Percentiles rank a stretch among this genome's conserved stretches.
Conservation (phyloP, 1,284 basidiomycete species). For the Kalmanozyma brasiliensis region DNA sequence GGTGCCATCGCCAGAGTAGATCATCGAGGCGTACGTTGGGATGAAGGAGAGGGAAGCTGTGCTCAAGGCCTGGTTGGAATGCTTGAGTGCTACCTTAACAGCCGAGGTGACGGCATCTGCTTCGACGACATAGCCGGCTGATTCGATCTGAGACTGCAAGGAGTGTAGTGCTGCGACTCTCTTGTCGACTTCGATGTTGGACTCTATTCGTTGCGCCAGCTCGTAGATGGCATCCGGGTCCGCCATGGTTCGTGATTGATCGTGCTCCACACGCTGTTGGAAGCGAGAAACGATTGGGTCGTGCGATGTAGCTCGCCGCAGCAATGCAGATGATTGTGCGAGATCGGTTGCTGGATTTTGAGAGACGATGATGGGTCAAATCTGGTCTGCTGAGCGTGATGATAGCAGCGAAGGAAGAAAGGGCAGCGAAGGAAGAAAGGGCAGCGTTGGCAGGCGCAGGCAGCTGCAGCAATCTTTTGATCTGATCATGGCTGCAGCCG, state of each 20-base stretch:
- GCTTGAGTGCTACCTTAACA: conserved; percentile 80
- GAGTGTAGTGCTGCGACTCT: conserved; percentile 33
- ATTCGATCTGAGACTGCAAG: conserved; percentile 37
- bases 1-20: conserved; percentile 31
- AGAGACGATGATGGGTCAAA: too few species aligned
- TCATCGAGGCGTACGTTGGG: conserved; percentile 51
- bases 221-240: conserved; percentile 48
- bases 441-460: too few species aligned
- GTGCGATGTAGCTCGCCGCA: conserved; percentile 1
- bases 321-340: background rate
- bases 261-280: background rate
- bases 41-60: conserved; percentile 63
- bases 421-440: background rate
- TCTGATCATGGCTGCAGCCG: background rate
- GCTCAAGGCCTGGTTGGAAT: conserved; percentile 79
- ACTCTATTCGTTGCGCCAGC: conserved; percentile 38
- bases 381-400: background rate
- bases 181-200: conserved; percentile 49
- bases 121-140: conserved; percentile 44
- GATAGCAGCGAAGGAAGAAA: conserved; percentile 2
- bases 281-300: too few species aligned
- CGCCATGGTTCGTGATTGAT: conserved; percentile 27
- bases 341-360: background rate
- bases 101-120: conserved; percentile 51
- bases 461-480: conserved; percentile 3